Evolutionary conservation across 805 yeast species (phyloP), one percentile per base, ranked within the genome.

Genomic region (Lachancea waltii): DNA sequence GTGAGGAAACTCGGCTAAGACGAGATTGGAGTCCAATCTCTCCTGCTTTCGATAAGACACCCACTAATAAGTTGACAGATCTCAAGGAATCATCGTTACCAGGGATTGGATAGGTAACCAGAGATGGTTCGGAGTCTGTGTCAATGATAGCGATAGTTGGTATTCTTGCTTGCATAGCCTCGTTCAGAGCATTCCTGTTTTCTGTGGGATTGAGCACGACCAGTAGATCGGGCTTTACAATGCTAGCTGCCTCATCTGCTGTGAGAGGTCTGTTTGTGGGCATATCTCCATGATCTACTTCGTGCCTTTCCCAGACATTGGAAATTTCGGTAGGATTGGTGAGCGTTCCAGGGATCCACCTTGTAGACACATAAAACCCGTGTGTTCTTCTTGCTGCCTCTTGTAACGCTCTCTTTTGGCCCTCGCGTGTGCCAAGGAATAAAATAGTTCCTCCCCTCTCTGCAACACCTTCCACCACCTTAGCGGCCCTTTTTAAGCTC

Each of bases 131-230:
- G 58, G 83, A 79, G 62, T 92, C 90, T 16, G 97, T 89, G 64
- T 92, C 98, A 45, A 92, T 78, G 41, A 92, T 73, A 20, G 96
- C 97, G 51, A 92, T 78, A 0, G 97, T 87, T 42, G 98, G 98
- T 22, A 92, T 75, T 58, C 95, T 75, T 43, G 80, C 70, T 54
- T 77, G 77, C 49, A 77, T 73, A 45, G 97, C 92, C 64, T 92
- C 98, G 35, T 70, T 70, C 36, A 92, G 65, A 36, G 89, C 81
- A 50, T 78, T 80, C 52, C 85, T 70, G 67, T 85, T 85, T 56
- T 87, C 95, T 21, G 78, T 76, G 14, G 97, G 96, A 62, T 90
- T 90, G 62, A 92, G 69, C 36, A 89, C 63, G 19, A 92, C 83
- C 32, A 89, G 78, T 53, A 92, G 67, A 60, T 92, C 98, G 2